These are phyloP conservation scores for Liquidambar formosana DNA, from an alignment of 164 flowering plant species.

Conservation along the genomic window DNA sequence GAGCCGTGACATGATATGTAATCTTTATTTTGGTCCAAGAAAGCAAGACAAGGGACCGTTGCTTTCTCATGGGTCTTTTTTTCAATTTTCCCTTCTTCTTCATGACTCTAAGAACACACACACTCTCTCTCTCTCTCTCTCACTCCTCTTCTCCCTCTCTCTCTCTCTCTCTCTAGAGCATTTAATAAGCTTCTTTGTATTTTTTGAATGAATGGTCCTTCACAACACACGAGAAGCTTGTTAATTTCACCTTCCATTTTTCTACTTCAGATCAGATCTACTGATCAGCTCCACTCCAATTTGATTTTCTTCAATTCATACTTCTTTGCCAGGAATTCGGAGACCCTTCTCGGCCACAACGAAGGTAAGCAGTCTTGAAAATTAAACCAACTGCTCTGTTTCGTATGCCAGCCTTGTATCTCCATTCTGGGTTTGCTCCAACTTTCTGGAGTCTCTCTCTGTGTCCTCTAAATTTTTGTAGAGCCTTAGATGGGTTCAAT, in stretches of 20 bases:
- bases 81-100: not conserved
- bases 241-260: not conserved
- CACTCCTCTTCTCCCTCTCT: not conserved
- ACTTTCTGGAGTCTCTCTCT: too few relatives aligned
- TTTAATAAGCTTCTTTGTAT: conserved; percentile 1
- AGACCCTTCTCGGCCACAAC: too few relatives aligned
- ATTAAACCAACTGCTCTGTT: too few relatives aligned
- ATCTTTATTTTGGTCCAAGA: not conserved
- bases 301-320: not conserved
- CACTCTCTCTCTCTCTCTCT: not conserved
- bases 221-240: conserved; percentile 23
- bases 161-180: conserved; percentile 1
- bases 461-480: too few relatives aligned
- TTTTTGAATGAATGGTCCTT: conserved; percentile 5
- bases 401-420: too few relatives aligned
- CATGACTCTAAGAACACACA: not conserved
- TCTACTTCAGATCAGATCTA: not conserved
- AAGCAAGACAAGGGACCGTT: not conserved
- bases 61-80: not conserved
- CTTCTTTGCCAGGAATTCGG: too few relatives aligned
- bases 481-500: too few relatives aligned
- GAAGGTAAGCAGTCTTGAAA: too few relatives aligned
- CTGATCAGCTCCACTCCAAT: not conserved
- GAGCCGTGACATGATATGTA: too few relatives aligned
- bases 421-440: too few relatives aligned